phyloP scores from a whole-genome alignment of 108 stramenopile species.

The Nitzschia inconspicua region DNA sequence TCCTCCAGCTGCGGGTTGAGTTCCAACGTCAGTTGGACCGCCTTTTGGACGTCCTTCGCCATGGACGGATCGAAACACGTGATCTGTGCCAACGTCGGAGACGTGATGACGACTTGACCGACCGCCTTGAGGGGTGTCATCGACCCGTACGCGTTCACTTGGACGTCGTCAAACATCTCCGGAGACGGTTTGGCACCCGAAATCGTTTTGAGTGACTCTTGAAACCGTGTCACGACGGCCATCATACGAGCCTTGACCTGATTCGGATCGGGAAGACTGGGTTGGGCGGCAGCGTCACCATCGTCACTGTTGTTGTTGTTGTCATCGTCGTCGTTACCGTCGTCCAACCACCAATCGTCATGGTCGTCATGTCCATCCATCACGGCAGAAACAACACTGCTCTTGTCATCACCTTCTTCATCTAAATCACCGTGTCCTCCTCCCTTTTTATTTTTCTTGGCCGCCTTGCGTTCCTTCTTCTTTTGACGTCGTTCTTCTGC shows the following conservation, averaged over 20 bases:
- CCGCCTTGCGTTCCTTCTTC: slow-evolving; percentile 54
- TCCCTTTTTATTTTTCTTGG: slow-evolving; percentile 37
- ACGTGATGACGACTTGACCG: slow-evolving; percentile 83
- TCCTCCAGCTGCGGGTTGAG: slow-evolving; percentile 82
- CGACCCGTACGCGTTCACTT: slow-evolving; percentile 76
- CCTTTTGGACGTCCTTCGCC: slow-evolving; percentile 66
- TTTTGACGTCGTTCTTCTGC: slow-evolving; percentile 65
- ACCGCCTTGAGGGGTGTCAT: slow-evolving; percentile 61
- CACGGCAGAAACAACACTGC: background rate
- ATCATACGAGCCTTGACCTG: slow-evolving; percentile 58
- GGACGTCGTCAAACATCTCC: slow-evolving; percentile 76
- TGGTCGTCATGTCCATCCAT: slow-evolving; percentile 8
- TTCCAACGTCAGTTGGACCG: slow-evolving; percentile 71
- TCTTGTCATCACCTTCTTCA: background rate
- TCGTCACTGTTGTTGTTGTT: slow-evolving; percentile 25
- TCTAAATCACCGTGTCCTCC: slow-evolving; percentile 4
- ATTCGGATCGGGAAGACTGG: slow-evolving; percentile 55
- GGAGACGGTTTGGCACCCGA: slow-evolving; percentile 83
- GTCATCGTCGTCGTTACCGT: slow-evolving; percentile 21
- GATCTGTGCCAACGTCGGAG: slow-evolving; percentile 70
- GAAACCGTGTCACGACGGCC: slow-evolving; percentile 51
- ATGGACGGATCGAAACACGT: slow-evolving; percentile 81
- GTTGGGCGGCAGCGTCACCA: slow-evolving; percentile 37
- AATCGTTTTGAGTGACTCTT: slow-evolving; percentile 65
- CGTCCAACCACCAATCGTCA: slow-evolving; percentile 13